Evolutionary conservation across 2,329 filamentous ascomycete genomes (phyloP), one percentile per base, ranked within the genome.

Genomic region (Microdochium paspali): DNA sequence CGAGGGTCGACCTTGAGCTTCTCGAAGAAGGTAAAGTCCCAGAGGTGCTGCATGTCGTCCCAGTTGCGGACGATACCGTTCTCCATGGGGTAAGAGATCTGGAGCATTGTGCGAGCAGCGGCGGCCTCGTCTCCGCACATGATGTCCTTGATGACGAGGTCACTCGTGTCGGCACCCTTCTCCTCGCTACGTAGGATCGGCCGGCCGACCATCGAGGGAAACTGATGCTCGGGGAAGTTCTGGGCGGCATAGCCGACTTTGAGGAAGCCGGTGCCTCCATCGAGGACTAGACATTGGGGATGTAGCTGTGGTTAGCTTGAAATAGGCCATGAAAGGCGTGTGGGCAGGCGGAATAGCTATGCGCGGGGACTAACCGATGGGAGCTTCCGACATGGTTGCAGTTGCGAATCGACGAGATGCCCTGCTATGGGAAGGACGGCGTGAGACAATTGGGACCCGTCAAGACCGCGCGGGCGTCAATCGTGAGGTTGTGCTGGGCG

Each of bases 11-110:
- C 76, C 68, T 90, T 82, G 80, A 98, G 87, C 80, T 97, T 97
- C 67, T 98, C 91, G 69, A 80, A 85, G 68, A 98, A 98, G 23
- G 93, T 98, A 68, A 94, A 97, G 72, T 98, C 91, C 93, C 93
- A 98, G 48, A 98, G 83, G 65, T 97, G 91, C 74, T 95, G 88
- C 93, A 98, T 98, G 68, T 98, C 93, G 59, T 98, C 93, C 93
- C 93, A 98, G 64, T 90, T 90, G 80, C 96, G 97, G 57, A 98
- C 90, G 61, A 98, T 97, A 61, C 93, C 93, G 67, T 98, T 98
- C 70, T 98, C 93, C 93, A 98, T 98, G 58, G 93, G 93, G 67
- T 98, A 98, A 68, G 86, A 95, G 64, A 98, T 94, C 69, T 98
- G 93, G 51, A 98, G 82, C 90, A 96, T 95, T 53, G 87, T 95